Evolutionary conservation across 108 stramenopile species (phyloP).

Genomic region (Bacterosira constricta): DNA sequence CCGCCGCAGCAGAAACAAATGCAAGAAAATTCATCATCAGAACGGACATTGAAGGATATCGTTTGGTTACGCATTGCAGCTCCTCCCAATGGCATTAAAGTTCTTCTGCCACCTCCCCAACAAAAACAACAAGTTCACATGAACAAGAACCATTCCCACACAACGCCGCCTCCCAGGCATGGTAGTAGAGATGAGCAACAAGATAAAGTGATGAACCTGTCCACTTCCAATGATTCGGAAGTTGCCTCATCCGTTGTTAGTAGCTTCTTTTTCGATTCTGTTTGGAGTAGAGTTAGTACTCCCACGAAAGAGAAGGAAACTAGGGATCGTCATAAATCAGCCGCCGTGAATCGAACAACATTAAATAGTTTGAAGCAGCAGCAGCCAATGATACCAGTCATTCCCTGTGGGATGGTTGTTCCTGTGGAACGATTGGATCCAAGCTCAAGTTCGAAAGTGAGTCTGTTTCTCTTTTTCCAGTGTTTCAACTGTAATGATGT

Average conservation of each 20-base stretch:
- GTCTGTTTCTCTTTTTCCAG: background rate
- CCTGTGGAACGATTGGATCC: constrained; percentile 64
- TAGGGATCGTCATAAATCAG: background rate
- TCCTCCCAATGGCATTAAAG: constrained; percentile 57
- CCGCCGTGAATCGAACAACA: constrained; percentile 8
- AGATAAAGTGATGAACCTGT: constrained; percentile 4
- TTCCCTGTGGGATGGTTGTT: constrained; percentile 79
- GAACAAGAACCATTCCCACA: constrained; percentile 5
- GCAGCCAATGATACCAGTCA: constrained; percentile 5
- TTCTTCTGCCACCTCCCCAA: constrained; percentile 62
- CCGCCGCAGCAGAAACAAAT: background rate
- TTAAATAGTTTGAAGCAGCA: constrained; percentile 3
- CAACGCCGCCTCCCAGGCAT: constrained; percentile 14
- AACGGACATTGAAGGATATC: constrained; percentile 20
- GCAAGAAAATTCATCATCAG: constrained; percentile 18
- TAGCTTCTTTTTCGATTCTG: constrained; percentile 44
- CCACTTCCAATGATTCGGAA: constrained; percentile 33
- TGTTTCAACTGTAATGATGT: background rate
- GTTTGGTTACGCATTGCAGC: constrained; percentile 67
- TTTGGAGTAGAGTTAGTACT: constrained; percentile 47
- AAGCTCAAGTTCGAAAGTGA: constrained; percentile 5
- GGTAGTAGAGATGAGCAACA: background rate
- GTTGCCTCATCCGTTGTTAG: constrained; percentile 28
- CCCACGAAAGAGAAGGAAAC: constrained; percentile 44
- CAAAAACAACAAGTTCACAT: background rate